Percentiles rank a stretch among this genome's conserved stretches.
Evolutionary conservation across 805 yeast species (phyloP).

Genomic region (Lipomyces kockii): DNA sequence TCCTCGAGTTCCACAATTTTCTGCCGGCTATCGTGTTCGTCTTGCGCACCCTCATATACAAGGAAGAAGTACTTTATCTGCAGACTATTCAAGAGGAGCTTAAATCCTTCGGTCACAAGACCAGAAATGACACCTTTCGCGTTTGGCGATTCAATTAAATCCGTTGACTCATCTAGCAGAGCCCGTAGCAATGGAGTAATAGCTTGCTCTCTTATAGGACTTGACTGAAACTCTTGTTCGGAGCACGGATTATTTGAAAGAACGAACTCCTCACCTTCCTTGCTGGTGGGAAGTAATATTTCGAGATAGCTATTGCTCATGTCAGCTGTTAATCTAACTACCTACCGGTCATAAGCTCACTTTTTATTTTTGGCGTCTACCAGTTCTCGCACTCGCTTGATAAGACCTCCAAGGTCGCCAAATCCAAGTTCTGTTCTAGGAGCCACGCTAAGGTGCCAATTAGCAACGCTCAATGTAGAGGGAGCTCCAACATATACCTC

Average conservation of each 20-base stretch:
- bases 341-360: background rate
- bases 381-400: slow-evolving; percentile 49
- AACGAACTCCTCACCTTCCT: slow-evolving; percentile 35
- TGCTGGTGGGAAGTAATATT: slow-evolving; percentile 29
- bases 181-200: slow-evolving; percentile 40
- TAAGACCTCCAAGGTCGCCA: slow-evolving; percentile 58
- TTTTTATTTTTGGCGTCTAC: slow-evolving; percentile 15
- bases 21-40: background rate
- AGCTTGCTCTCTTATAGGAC: slow-evolving; percentile 1
- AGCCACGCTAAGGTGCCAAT: slow-evolving; percentile 50
- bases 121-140: slow-evolving; percentile 47
- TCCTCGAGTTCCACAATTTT: slow-evolving; percentile 47
- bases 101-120: slow-evolving; percentile 53
- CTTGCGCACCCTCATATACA: slow-evolving; percentile 10
- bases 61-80: slow-evolving; percentile 23
- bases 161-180: slow-evolving; percentile 52
- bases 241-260: slow-evolving; percentile 21
- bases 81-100: slow-evolving; percentile 52
- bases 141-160: slow-evolving; percentile 50
- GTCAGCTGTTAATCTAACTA: background rate
- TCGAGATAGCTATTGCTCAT: slow-evolving; percentile 9
- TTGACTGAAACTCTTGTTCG: slow-evolving; percentile 15
- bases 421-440: slow-evolving; percentile 74
- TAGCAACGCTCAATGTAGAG: background rate
- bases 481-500: background rate